phyloP scores from a whole-genome alignment of 2,329 filamentous ascomycete genomes.

The Colletotrichum tamarilloi region DNA sequence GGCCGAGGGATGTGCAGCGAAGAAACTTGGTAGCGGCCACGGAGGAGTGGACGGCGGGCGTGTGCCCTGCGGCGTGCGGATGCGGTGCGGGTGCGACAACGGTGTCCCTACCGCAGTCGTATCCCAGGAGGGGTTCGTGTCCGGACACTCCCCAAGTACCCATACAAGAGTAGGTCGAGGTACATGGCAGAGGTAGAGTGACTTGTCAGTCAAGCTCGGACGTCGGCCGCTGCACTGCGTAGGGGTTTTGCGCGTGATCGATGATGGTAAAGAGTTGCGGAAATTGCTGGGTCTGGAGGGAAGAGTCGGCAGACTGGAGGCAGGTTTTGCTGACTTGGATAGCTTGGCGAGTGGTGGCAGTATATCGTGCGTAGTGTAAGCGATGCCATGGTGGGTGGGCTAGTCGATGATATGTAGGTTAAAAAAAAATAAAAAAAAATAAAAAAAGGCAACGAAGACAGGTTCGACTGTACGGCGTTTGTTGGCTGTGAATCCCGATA shows the following conservation, averaged over 20 bases:
- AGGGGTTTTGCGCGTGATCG: not conserved
- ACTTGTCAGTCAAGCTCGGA: not conserved
- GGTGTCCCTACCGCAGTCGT: constrained; percentile 2
- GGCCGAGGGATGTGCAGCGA: not conserved
- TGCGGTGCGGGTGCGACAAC: not conserved
- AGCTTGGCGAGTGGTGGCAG: constrained; percentile 3
- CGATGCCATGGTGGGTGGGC: not conserved
- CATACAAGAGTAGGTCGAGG: not conserved
- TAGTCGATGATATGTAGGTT: not conserved
- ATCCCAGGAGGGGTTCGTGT: not conserved
- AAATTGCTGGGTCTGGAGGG: constrained; percentile 11
- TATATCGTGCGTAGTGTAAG: not conserved
- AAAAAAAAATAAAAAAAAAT: no score
- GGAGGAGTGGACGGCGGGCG: constrained; percentile 7
- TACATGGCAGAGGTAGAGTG: constrained; percentile 4
- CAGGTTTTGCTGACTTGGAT: constrained; percentile 10
- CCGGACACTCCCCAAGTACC: not conserved
- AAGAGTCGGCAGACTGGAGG: not conserved
- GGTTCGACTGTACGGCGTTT: not conserved
- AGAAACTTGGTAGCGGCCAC: constrained; percentile 1
- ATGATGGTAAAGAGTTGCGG: not conserved
- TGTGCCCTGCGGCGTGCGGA: not conserved
- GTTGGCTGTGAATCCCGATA: not conserved
- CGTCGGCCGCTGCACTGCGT: not conserved
- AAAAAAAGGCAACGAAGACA: not conserved